Base-by-base conservation (phyloP, 176 grass and related monocot genomes). In the Urochloa ruziziensis region DNA sequence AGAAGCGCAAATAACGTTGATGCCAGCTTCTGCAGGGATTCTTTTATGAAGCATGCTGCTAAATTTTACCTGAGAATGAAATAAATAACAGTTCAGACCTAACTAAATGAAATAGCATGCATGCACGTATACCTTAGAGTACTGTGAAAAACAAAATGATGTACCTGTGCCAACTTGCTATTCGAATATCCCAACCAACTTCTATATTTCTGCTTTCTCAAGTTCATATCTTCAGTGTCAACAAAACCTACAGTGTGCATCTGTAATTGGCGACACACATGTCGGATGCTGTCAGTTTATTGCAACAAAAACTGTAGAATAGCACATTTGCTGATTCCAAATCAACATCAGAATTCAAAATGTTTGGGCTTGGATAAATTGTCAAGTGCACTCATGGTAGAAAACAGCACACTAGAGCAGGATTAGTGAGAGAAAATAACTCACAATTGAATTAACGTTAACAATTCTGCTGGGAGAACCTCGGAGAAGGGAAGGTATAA, bases 101-200 rank as follows among this genome's bases (percentile, higher is more conserved):
- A 30, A 76, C 27, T 28, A 80, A 44, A 59, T 82, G 67, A 78
- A 85, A 90, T 67, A 76, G 58, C 10, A 46, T 82, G 40, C 32
- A 56, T 54, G 19, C 51, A 77, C 54, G 9, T 28, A 73, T 53
- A 51, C 17, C 11, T 68, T 69, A 39, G 36, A 78, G 23, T 2
- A 27, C 12, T 37, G 6, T 30, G 70, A 23, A 60, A 57, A 30
- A 30, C 49, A 29, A 44, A 48, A 47, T 19, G 10, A n/a, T n/a
- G 49, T 92, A 99, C 97, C 93, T 99, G 93, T 18, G 97, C 93
- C 77, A 99, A 85, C 68, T 99, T 99, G 89, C 97, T 92, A 79
- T 92, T 99, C 82, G 97, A 83, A 62, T 99, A 99, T 85, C 78
- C 97, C 81, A 89, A 51, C 81, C 87, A 80, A 84, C 97, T 94